Conservation (phyloP, 2,329 filamentous ascomycete species). For the Metarhizium anisopliae region DNA sequence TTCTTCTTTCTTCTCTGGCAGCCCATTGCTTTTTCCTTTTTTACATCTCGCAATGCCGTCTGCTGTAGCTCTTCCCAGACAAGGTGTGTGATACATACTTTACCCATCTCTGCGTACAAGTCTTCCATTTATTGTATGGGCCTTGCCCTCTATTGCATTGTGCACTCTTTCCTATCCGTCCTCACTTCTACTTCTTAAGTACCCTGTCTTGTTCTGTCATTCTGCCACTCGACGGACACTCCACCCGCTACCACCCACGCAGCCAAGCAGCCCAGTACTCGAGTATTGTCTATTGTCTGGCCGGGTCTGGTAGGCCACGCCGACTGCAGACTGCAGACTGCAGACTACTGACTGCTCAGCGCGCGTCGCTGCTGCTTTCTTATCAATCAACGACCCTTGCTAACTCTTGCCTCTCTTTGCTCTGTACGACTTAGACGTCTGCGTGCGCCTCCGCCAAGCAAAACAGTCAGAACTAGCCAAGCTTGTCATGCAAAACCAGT, state of each 20-base stretch:
- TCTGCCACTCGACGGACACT: too few relatives aligned
- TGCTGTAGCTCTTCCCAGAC: constrained; percentile 11
- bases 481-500: constrained; percentile 36
- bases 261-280: too few relatives aligned
- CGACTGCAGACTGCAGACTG: not conserved
- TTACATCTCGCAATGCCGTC: constrained; percentile 14
- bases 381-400: constrained; percentile 1
- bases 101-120: not conserved
- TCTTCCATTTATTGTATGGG: not conserved
- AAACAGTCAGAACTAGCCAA: constrained; percentile 33
- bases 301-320: too few relatives aligned
- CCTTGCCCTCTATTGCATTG: too few relatives aligned
- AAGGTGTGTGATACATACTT: constrained; percentile 12
- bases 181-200: not conserved
- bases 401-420: constrained; percentile 8
- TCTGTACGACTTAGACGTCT: constrained; percentile 16
- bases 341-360: not conserved
- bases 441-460: constrained; percentile 23
- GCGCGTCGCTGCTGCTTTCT: not conserved
- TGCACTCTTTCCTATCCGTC: not conserved
- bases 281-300: too few relatives aligned
- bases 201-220: too few relatives aligned
- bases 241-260: too few relatives aligned
- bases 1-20: not conserved
- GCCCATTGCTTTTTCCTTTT: not conserved